phyloP scores from a whole-genome alignment of 805 yeast species.

The Hyphopichia homilentoma region DNA sequence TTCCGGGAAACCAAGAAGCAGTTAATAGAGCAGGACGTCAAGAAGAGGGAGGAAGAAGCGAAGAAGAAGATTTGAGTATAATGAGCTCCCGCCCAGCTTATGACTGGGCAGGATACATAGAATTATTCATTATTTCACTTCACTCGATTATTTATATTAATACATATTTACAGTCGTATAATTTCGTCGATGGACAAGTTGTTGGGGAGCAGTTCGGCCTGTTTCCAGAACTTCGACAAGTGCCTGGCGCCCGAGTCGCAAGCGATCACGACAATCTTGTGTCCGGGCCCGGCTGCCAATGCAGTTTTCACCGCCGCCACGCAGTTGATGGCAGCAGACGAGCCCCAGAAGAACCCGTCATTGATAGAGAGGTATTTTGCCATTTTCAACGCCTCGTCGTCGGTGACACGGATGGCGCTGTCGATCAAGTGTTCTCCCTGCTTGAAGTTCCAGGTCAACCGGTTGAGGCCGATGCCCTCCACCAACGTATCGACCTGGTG shows the following conservation, averaged over 20 bases:
- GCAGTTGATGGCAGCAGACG: constrained; percentile 90
- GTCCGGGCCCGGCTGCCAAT: constrained; percentile 48
- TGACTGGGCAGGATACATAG: too few relatives aligned
- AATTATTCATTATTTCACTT: too few relatives aligned
- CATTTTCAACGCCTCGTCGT: constrained; percentile 80
- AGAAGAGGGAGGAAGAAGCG: neutral
- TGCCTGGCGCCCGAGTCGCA: constrained; percentile 94
- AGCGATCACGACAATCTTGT: constrained; percentile 74
- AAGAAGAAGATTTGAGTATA: neutral
- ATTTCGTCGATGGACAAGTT: constrained; percentile 35
- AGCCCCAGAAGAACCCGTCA: constrained; percentile 90
- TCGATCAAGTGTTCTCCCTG: constrained; percentile 70
- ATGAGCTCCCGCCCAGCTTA: too few relatives aligned
- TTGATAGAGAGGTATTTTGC: constrained; percentile 75
- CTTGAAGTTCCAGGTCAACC: constrained; percentile 78
- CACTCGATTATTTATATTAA: constrained; percentile 1
- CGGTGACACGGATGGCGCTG: constrained; percentile 75
- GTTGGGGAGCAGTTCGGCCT: constrained; percentile 43
- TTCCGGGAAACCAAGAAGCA: constrained; percentile 35
- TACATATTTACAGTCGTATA: constrained; percentile 5
- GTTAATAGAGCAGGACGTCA: constrained; percentile 11
- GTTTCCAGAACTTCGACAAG: constrained; percentile 87
- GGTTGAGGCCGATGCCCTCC: constrained; percentile 90
- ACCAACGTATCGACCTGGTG: constrained; percentile 95
- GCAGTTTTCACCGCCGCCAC: constrained; percentile 74